Evolutionary conservation across 352 stramenopile species (phyloP).

Genomic region (Globisporangium emineosum): DNA sequence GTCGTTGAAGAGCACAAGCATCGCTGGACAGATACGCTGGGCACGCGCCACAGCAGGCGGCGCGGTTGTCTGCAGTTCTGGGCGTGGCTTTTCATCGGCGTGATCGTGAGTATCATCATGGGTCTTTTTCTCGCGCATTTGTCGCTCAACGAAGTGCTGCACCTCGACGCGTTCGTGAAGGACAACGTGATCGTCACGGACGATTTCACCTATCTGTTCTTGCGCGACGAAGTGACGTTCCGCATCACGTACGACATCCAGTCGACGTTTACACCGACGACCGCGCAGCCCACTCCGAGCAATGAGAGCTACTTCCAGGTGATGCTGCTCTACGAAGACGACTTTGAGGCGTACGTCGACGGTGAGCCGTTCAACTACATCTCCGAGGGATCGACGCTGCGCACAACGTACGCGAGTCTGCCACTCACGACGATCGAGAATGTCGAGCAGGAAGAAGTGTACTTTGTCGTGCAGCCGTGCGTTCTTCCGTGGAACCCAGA

Average conservation of each 20-base stretch:
- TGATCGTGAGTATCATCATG: constrained; percentile 30
- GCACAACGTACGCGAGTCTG: constrained; percentile 47
- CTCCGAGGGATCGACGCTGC: constrained; percentile 28
- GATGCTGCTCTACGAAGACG: constrained; percentile 47
- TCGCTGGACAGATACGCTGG: constrained; percentile 44
- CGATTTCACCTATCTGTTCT: constrained; percentile 56
- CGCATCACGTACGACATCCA: constrained; percentile 52
- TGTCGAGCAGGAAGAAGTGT: constrained; percentile 47
- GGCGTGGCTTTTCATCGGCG: constrained; percentile 31
- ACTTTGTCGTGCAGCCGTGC: constrained; percentile 60
- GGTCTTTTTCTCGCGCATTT: constrained; percentile 27
- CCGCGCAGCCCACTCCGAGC: constrained; percentile 8
- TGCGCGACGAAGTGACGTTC: constrained; percentile 64
- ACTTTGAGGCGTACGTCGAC: constrained; percentile 46
- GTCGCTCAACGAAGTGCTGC: constrained; percentile 56
- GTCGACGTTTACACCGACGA: constrained; percentile 14
- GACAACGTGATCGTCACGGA: constrained; percentile 44
- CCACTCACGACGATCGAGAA: constrained; percentile 47
- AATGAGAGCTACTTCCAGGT: constrained; percentile 47
- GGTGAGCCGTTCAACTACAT: constrained; percentile 47
- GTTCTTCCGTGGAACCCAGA: constrained; percentile 28
- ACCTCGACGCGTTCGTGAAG: constrained; percentile 57
- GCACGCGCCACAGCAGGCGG: constrained; percentile 37
- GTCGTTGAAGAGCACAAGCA: constrained; percentile 33
- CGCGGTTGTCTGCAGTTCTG: constrained; percentile 40